Percentiles rank a stretch among this genome's conserved stretches.
Evolutionary conservation across 192 early-diverging fungal species (phyloP).

Genomic region (Geranomyces variabilis): DNA sequence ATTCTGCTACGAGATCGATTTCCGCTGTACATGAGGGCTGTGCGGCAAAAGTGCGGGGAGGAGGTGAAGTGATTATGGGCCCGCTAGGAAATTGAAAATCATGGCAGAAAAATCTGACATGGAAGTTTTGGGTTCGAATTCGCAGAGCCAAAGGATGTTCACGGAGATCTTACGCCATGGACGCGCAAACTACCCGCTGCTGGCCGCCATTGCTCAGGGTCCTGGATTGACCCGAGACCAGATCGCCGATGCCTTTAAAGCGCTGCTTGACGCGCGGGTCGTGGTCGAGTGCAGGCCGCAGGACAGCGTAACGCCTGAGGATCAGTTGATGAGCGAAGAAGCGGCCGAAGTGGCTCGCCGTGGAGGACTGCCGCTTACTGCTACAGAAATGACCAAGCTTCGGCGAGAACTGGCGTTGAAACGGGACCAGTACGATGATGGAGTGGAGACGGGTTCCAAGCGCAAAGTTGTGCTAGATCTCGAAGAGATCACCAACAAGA

Average conservation of each 20-base stretch:
- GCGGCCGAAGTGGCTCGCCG: slow-evolving; percentile 38
- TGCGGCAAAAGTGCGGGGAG: slow-evolving; percentile 27
- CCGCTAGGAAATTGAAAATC: no score
- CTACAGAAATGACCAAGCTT: slow-evolving; percentile 48
- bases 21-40: slow-evolving; percentile 36
- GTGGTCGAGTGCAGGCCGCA: slow-evolving; percentile 27
- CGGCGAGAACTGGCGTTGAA: slow-evolving; percentile 26
- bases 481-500: slow-evolving; percentile 31
- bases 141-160: slow-evolving; percentile 8
- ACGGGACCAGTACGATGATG: slow-evolving; percentile 38
- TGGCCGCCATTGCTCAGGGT: background rate
- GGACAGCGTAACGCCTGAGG: slow-evolving; percentile 34
- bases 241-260: slow-evolving; percentile 29
- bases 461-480: slow-evolving; percentile 41
- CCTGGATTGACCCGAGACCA: slow-evolving; percentile 18
- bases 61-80: slow-evolving; percentile 33
- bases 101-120: no score
- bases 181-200: slow-evolving; percentile 24
- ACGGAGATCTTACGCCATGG: slow-evolving; percentile 38
- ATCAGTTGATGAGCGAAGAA: slow-evolving; percentile 40
- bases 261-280: slow-evolving; percentile 32
- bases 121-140: no score
- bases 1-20: slow-evolving; percentile 60
- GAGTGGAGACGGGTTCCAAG: slow-evolving; percentile 33
- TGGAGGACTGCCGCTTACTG: slow-evolving; percentile 41